Evolutionary conservation across 352 stramenopile species (phyloP), one percentile per base, ranked within the genome.

Genomic region (Phytopythium cucurbitacearum): DNA sequence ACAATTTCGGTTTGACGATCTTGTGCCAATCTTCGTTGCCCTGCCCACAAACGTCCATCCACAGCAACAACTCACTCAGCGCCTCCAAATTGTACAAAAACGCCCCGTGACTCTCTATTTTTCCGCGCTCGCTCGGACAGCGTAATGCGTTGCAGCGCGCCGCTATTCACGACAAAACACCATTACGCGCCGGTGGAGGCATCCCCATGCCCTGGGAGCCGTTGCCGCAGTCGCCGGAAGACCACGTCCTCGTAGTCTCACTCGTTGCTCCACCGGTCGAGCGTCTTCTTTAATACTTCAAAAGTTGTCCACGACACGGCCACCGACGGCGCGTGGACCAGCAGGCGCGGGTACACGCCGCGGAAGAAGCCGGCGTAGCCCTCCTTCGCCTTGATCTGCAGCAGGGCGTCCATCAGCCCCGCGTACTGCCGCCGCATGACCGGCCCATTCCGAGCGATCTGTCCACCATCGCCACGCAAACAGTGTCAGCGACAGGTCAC

Each of bases 261-360:
- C 48, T 74, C 41, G 44, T 40, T 42, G 36, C 66, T 53, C 68
- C 80, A 73, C 40, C 65, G 57, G 48, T 89, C 79, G 35, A 94
- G 65, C 28, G 78, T 87, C 67, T 94, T 94, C 69, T 94, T 94
- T 71, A 94, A 85, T 74, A 94, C 83, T 91, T 99, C 97, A 80
- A 99, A 99, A 36, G 96, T 98, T 46, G 97, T 99, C 97, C 97
- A 99, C 40, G 91, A 98, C 56, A 99, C 97, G 6, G 97, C 97
- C 40, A 99, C 97, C 35, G 92, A 97, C 21, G 97, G 97, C 36
- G 97, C 95, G 56, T 99, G 95, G 15, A 98, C 90, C 55, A 98
- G 73, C 53, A 99, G 61, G 35, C 97, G 83, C 13, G 97, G 94
- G 33, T 90, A 77, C 16, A 98, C 76, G 16, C 97, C 97, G 15